Base-by-base conservation (phyloP, 768 basidiomycete genomes). In the Boletus reticulatus region DNA sequence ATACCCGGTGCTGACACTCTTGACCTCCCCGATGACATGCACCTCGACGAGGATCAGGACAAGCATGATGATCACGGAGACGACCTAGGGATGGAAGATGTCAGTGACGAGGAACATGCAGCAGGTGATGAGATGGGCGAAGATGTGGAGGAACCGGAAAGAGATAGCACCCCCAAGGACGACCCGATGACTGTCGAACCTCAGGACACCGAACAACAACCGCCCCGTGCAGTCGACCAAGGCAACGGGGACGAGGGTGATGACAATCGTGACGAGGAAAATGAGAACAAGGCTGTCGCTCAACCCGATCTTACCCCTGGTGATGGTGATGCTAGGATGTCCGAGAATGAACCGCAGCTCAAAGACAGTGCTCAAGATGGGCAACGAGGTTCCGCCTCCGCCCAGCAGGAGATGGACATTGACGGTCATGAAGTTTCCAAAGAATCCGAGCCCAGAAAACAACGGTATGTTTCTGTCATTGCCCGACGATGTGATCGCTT, bases 1-100 rank as follows among this genome's bases (percentile, higher is more conserved):
- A 72, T 93, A 43, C 86, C 80, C 22, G 91, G 97, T 57, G 87
- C 87, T 4, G 80, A 96, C 49, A 86, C 84, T 6, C 80, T 98
- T 43, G 89, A 98, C 64, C 79, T 98, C 11, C 96, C 96, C 0
- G 95, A 98, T 34, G 85, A 93, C 58, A 77, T 96, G 73, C 76
- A 92, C 50, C 69, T 95, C 24, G 78, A 76, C 20, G 70, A 75
- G 48, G 62, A 62, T 19, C 61, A 56, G 29, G 71, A 71, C 44
- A 67, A 71, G 31, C 58, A 52, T 20, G 68, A 72, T 10, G 67
- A 66, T 20, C 57, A 61, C 2, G 59, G 13, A n/a, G 67, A 72
- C 46, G 66, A 64, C 19, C 48, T 57, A 6, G 62, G 48, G 8
- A 69, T 75, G 62, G 79, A 77, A 44, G 73, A 77, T 29, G 69